phyloP scores from a whole-genome alignment of 2,329 filamentous ascomycete genomes.

The Onygenales sp. region DNA sequence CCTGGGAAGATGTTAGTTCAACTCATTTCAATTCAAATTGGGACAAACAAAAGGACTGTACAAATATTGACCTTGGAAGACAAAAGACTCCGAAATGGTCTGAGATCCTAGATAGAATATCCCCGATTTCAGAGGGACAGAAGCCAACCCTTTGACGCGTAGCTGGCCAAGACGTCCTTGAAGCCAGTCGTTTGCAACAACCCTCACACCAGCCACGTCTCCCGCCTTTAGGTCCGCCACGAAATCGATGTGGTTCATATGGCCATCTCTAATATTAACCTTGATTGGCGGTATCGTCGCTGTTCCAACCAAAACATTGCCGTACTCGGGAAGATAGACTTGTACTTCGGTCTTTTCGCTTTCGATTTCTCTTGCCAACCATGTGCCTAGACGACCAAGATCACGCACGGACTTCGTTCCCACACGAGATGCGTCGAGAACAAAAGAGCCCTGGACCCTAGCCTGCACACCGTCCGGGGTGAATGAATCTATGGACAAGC shows the following conservation, averaged over 20 bases:
- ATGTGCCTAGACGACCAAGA: constrained; percentile 68
- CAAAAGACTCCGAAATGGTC: constrained; percentile 60
- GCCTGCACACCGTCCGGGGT: constrained; percentile 68
- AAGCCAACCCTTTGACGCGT: constrained; percentile 62
- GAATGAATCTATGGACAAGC: constrained; percentile 75
- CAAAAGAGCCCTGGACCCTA: constrained; percentile 72
- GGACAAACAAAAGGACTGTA: constrained; percentile 34
- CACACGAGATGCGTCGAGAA: constrained; percentile 69
- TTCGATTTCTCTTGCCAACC: constrained; percentile 67
- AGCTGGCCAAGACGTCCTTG: constrained; percentile 65
- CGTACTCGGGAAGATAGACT: constrained; percentile 76
- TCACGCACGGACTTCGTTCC: constrained; percentile 60
- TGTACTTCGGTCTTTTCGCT: constrained; percentile 62
- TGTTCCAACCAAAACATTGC: constrained; percentile 65
- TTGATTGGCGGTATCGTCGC: constrained; percentile 66
- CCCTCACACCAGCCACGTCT: constrained; percentile 64
- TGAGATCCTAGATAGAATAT: constrained; percentile 71
- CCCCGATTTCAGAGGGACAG: constrained; percentile 67
- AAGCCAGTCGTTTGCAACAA: constrained; percentile 80
- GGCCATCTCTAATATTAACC: constrained; percentile 67
- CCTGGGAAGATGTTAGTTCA: constrained; percentile 21
- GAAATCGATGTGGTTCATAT: constrained; percentile 69
- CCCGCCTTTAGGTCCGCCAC: constrained; percentile 67
- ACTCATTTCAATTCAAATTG: constrained; percentile 10
- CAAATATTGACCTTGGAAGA: constrained; percentile 73